Conservation (phyloP, 139 green algal species). For the Chlamydomonas sp. region DNA sequence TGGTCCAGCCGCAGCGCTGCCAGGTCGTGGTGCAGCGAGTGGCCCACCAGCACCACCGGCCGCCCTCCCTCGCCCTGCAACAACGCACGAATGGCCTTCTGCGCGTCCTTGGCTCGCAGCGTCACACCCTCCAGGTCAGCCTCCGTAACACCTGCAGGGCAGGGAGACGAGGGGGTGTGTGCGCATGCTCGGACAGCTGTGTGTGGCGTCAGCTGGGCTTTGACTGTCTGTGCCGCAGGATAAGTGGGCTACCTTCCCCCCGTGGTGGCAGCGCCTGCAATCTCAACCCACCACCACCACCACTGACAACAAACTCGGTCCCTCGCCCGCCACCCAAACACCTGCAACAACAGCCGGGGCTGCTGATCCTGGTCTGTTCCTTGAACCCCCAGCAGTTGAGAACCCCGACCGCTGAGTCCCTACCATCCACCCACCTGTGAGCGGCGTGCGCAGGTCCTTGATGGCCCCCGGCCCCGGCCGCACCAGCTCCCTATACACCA, state of each 20-base stretch:
- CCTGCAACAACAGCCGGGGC: too few species aligned
- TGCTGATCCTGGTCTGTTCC: too few species aligned
- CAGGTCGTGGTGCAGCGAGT: constrained; percentile 71
- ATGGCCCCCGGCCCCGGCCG: constrained; percentile 1
- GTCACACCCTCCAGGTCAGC: constrained; percentile 51
- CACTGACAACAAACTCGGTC: too few species aligned
- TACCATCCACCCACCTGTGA: constrained; percentile 1
- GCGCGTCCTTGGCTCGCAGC: constrained; percentile 36
- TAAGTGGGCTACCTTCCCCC: too few species aligned
- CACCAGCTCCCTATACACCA: constrained; percentile 39
- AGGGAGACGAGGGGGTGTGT: neutral
- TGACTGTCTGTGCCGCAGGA: too few species aligned
- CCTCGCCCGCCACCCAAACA: too few species aligned
- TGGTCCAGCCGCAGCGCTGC: constrained; percentile 63
- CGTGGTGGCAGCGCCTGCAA: too few species aligned
- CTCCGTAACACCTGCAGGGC: constrained; percentile 51
- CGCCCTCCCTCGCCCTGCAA: constrained; percentile 18
- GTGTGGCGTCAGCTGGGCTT: too few species aligned
- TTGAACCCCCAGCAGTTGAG: too few species aligned
- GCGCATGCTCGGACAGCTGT: neutral
- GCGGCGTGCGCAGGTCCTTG: constrained; percentile 21
- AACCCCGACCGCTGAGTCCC: neutral
- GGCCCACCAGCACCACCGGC: constrained; percentile 66
- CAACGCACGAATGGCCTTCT: constrained; percentile 43
- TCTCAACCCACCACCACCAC: too few species aligned